Conservation (phyloP, 768 basidiomycete genomes). For the Saitozyma sp. region DNA sequence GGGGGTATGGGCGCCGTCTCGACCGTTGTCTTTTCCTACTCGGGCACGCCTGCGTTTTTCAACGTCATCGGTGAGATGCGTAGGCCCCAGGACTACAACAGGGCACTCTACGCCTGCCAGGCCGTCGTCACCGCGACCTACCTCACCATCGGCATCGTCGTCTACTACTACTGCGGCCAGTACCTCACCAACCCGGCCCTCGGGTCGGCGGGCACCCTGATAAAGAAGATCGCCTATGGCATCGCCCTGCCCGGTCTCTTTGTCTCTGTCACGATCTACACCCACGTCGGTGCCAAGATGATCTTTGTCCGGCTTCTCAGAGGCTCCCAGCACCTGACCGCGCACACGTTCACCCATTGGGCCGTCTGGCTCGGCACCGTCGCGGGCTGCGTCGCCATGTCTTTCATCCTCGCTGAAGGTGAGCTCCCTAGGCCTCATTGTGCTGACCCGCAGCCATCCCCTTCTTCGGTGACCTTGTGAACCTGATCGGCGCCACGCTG, state of each 20-base stretch:
- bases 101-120: conserved; percentile 26
- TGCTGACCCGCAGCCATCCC: conserved; percentile 18
- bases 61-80: conserved; percentile 49
- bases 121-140: conserved; percentile 29
- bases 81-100: conserved; percentile 40
- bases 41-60: conserved; percentile 35
- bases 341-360: conserved; percentile 24
- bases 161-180: conserved; percentile 38
- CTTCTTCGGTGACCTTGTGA: conserved; percentile 31
- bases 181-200: conserved; percentile 46
- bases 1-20: conserved; percentile 26
- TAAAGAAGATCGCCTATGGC: conserved; percentile 45
- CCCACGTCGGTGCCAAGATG: conserved; percentile 40
- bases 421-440: neutral
- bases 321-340: conserved; percentile 24
- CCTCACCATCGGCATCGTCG: conserved; percentile 23
- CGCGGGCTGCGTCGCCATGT: conserved; percentile 10
- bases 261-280: conserved; percentile 31
- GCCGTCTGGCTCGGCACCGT: conserved; percentile 26
- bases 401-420: conserved; percentile 27
- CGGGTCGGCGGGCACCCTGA: conserved; percentile 37
- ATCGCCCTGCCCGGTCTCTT: conserved; percentile 33
- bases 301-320: conserved; percentile 43
- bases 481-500: conserved; percentile 31
- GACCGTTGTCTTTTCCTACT: conserved; percentile 27